phyloP scores from a whole-genome alignment of 495 filamentous ascomycete genomes.

The Talaromyces liani region DNA sequence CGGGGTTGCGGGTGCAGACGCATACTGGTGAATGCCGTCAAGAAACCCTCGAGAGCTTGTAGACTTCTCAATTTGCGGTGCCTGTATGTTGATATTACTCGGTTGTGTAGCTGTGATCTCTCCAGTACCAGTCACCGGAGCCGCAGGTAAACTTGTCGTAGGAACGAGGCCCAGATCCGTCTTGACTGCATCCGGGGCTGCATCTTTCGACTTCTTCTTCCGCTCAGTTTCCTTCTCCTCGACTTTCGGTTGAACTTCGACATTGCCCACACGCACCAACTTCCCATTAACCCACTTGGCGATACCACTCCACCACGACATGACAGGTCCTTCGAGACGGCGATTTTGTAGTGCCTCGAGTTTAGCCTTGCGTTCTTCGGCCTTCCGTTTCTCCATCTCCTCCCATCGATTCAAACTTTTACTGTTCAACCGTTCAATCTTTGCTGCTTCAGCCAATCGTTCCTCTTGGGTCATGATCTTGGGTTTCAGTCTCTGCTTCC shows the following conservation, averaged over 20 bases:
- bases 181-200: neutral
- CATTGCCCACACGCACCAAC: conserved; percentile 64
- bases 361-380: conserved; percentile 72
- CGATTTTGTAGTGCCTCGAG: conserved; percentile 80
- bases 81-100: neutral
- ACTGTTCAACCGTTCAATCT: conserved; percentile 74
- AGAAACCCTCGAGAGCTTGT: conserved; percentile 12
- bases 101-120: neutral
- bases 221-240: conserved; percentile 28
- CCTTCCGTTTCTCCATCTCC: conserved; percentile 76
- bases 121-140: neutral
- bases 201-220: conserved; percentile 22
- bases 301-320: conserved; percentile 88
- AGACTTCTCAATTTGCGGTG: neutral
- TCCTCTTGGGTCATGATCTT: conserved; percentile 85
- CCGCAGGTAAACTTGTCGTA: conserved; percentile 1
- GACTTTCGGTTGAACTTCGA: conserved; percentile 46
- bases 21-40: conserved; percentile 26
- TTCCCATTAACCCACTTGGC: conserved; percentile 71
- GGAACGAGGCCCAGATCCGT: neutral
- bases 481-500: conserved; percentile 66
- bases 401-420: conserved; percentile 95
- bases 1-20: conserved; percentile 15
- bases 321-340: conserved; percentile 79
- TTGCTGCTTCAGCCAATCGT: conserved; percentile 72